These are phyloP conservation scores for Candida dendrica DNA, from an alignment of 805 yeast genomes.

Conservation along the genomic window DNA sequence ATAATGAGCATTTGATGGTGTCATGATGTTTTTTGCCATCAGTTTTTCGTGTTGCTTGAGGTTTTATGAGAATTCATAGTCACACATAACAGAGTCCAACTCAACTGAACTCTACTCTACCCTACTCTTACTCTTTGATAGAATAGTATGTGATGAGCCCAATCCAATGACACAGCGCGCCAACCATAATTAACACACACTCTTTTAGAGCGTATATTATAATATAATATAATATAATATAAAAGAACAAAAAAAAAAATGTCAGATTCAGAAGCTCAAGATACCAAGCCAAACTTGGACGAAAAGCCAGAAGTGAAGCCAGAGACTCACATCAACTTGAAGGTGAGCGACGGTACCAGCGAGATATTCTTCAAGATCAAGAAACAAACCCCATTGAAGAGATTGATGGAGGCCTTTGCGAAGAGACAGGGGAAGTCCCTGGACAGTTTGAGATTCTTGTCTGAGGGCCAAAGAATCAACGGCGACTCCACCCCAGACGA, in stretches of 20 bases:
- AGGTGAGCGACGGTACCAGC: slow-evolving; percentile 88
- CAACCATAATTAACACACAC: too few species aligned
- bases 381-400: slow-evolving; percentile 82
- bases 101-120: too few species aligned
- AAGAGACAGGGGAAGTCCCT: slow-evolving; percentile 92
- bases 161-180: too few species aligned
- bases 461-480: slow-evolving; percentile 86
- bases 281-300: slow-evolving; percentile 26
- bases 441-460: slow-evolving; percentile 76
- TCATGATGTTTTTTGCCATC: too few species aligned
- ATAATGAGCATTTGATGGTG: too few species aligned
- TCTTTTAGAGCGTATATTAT: too few species aligned
- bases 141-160: too few species aligned
- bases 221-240: too few species aligned
- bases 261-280: slow-evolving; percentile 24
- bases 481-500: slow-evolving; percentile 90
- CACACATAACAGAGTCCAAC: too few species aligned
- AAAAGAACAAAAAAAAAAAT: slow-evolving; percentile 3
- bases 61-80: too few species aligned
- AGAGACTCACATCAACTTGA: slow-evolving; percentile 85
- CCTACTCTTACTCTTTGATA: too few species aligned
- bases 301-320: slow-evolving; percentile 46
- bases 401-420: slow-evolving; percentile 97
- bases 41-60: too few species aligned
- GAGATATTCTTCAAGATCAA: slow-evolving; percentile 96